phyloP scores from a whole-genome alignment of 805 yeast genomes.

The Yueomyces sp. region DNA sequence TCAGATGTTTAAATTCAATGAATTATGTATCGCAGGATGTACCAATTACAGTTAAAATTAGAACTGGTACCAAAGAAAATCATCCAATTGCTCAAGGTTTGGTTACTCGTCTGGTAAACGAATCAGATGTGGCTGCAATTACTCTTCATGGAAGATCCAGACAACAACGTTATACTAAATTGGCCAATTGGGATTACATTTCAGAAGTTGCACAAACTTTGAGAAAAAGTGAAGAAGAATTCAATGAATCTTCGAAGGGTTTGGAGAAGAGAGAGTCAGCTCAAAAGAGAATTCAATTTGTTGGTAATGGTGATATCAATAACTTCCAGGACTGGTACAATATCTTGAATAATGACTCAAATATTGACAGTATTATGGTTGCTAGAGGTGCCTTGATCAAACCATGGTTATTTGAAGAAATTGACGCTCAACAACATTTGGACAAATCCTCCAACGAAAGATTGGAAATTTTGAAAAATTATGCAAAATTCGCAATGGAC shows the following conservation, averaged over 20 bases:
- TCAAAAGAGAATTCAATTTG: constrained; percentile 55
- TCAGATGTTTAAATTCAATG: constrained; percentile 78
- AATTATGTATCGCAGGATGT: constrained; percentile 76
- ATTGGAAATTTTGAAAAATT: constrained; percentile 56
- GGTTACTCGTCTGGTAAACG: constrained; percentile 56
- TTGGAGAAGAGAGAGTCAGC: constrained; percentile 42
- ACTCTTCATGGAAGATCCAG: constrained; percentile 94
- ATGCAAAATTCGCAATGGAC: constrained; percentile 69
- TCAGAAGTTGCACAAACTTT: constrained; percentile 58
- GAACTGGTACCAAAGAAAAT: constrained; percentile 80
- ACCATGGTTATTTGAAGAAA: constrained; percentile 98
- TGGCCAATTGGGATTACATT: constrained; percentile 89
- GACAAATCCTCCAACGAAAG: constrained; percentile 89
- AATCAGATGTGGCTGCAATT: constrained; percentile 77
- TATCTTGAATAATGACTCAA: constrained; percentile 42
- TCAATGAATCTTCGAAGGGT: constrained; percentile 52
- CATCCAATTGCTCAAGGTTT: constrained; percentile 79
- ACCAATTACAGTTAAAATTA: constrained; percentile 82
- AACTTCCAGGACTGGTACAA: constrained; percentile 80
- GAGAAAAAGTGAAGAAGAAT: constrained; percentile 38
- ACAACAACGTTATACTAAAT: constrained; percentile 84
- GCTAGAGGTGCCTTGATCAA: constrained; percentile 96
- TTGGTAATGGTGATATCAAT: constrained; percentile 92
- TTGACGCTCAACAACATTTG: constrained; percentile 74
- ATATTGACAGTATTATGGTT: constrained; percentile 89